phyloP scores from a whole-genome alignment of 495 filamentous ascomycete genomes.

The Cryomyces minteri region DNA sequence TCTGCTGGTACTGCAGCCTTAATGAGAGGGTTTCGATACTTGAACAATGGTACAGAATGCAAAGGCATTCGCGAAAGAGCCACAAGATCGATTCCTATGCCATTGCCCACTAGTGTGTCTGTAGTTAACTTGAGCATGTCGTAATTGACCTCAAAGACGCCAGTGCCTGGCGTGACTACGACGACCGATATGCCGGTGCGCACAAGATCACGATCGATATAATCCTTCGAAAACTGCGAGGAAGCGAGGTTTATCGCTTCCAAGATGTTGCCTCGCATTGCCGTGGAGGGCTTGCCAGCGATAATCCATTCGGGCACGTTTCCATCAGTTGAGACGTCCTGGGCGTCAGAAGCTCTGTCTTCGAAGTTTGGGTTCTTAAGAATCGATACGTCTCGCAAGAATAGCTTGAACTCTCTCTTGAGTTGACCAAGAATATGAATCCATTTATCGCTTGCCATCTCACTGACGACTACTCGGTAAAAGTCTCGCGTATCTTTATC shows the following conservation, averaged over 20 bases:
- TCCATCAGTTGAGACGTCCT: background rate
- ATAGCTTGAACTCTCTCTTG: conserved; percentile 76
- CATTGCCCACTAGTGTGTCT: conserved; percentile 73
- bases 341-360: no score
- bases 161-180: conserved; percentile 77
- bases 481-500: conserved; percentile 36
- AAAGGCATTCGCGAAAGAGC: conserved; percentile 82
- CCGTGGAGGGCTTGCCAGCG: conserved; percentile 34
- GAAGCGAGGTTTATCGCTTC: conserved; percentile 91
- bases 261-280: conserved; percentile 77
- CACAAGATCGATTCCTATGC: conserved; percentile 90
- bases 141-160: conserved; percentile 88
- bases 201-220: conserved; percentile 84
- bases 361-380: background rate
- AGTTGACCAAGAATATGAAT: conserved; percentile 73
- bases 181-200: conserved; percentile 86
- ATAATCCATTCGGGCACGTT: background rate
- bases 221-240: conserved; percentile 68
- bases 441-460: conserved; percentile 86
- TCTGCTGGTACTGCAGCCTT: background rate
- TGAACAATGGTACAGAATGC: conserved; percentile 89
- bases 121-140: conserved; percentile 72
- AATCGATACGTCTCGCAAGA: conserved; percentile 51
- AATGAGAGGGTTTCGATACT: conserved; percentile 49
- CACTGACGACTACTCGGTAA: conserved; percentile 87